Percentiles rank a stretch among this genome's conserved stretches.
phyloP scores from a whole-genome alignment of 306 rosid species.

The Dalbergia cultrata region DNA sequence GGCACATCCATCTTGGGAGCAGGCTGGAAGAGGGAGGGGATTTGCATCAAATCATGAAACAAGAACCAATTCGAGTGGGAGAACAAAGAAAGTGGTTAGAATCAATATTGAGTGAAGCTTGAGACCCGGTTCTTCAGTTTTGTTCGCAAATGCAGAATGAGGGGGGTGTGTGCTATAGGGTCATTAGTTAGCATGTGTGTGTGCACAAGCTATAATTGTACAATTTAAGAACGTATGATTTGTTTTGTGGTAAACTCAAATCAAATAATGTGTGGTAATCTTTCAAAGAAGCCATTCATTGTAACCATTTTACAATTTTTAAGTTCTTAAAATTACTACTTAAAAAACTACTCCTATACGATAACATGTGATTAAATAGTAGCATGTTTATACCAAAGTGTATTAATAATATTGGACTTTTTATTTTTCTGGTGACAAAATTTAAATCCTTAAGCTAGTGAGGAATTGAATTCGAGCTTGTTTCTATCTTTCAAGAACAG shows the following conservation, averaged over 20 bases:
- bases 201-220: not conserved
- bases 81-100: conserved; percentile 72
- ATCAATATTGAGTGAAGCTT: conserved; percentile 71
- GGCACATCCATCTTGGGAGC: conserved; percentile 50
- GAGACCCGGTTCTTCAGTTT: not conserved
- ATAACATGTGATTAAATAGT: too few species aligned
- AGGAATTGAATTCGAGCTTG: too few species aligned
- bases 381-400: too few species aligned
- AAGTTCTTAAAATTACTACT: too few species aligned
- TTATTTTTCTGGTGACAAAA: too few species aligned
- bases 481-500: too few species aligned
- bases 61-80: conserved; percentile 45
- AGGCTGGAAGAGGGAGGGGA: conserved; percentile 41
- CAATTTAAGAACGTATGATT: not conserved
- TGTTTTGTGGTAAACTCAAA: conserved; percentile 8
- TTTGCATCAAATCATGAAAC: conserved; percentile 43
- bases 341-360: too few species aligned
- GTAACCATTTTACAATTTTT: not conserved
- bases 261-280: not conserved
- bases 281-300: not conserved
- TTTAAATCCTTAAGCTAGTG: too few species aligned
- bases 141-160: conserved; percentile 3
- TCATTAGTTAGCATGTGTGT: conserved; percentile 9
- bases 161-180: conserved; percentile 1
- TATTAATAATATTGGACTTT: too few species aligned